Base-by-base conservation (phyloP, 2,329 filamentous ascomycete genomes). In the Clarireedia homoeocarpa region DNA sequence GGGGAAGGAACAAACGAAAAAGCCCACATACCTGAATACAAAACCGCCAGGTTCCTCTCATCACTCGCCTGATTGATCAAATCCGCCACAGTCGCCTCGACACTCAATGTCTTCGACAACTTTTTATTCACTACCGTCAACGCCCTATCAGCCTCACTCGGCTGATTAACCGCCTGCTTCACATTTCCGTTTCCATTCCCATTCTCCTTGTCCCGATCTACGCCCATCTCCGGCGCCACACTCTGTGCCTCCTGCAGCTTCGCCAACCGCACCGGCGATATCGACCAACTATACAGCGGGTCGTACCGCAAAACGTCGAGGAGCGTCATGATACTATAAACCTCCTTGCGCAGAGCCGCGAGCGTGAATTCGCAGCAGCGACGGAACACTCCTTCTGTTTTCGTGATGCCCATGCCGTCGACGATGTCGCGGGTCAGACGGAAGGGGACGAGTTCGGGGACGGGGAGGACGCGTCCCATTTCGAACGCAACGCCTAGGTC, bases 321-420 rank as follows among this genome's bases (percentile, higher is more conserved):
- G 53, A 99, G 91, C 0, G 94, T 97, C 91, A 96, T 97, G 74
- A 99, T 99, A 46, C 88, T 91, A 69, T 96, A 95, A 12, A 89
- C 89, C 70, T 99, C 94, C 65, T 95, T 88, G n/a, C 94, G 85
- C 38, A 99, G 76, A 1, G 95, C 91, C 60, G 96, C 91, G 34
- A 99, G 82, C 0, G 91, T 97, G 70, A 97, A 97, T 70, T 99
- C 95, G 71, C 94, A 99, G 72, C 92, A 97, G n/a, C 95, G 84
- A 6, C 94, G 83, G 75, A 97, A 99, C 0, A 97, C 91, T 3
- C 94, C 94, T 71, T 99, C 95, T 0, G 91, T 95, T 66, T 89
- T 90, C 2, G 89, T 95, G 63, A 95, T 87, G 27, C 94, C 94
- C 89, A 99, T 96, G 26, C 90, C 95, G 68, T 99, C 95, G 5